Base-by-base conservation (phyloP, 176 grass and related monocot species). In the Raddia guianensis region DNA sequence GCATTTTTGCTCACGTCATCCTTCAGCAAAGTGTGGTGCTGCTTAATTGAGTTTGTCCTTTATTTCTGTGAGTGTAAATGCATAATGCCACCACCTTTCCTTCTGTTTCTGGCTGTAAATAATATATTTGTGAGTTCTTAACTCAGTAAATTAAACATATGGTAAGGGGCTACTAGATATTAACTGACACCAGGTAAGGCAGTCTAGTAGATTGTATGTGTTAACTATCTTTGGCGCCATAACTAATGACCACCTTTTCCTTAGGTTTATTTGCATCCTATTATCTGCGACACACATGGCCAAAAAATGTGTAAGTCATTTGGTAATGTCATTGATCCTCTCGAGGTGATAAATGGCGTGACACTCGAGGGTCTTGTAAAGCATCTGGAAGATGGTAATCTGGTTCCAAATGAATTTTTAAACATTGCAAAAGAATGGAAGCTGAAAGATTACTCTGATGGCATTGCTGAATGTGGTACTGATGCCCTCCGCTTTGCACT, bases 261-360 rank as follows among this genome's bases (percentile, higher is more conserved):
- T 8, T 63, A 94, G 91, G 91, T 97, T 42, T 97, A 97, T 89
- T 90, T 97, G 80, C 94, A 94, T 76, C 94, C 91, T 52, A 94
- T 97, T 68, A 83, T 97, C 66, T 87, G 94, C 19, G 94, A 97
- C 84, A 89, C 94, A 35, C 94, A 92, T 70, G 91, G 91, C 11
- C 75, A 86, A 8, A 97, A 97, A 72, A 94, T 97, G 89, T 97
- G 89, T 48, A 94, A 97, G 58, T 97, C 91, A 43, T 76, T 94
- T 65, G 94, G 94, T 19, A 94, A 97, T 18, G 91, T 94, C 16
- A 58, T 97, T 66, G 94, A 92, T 80, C 94, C 94, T 61, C 87
- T 97, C 55, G 91, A 97, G 21, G 89, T 97, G 65, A 97, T 94
- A 85, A 90, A 94, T 78, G 94, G 94, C 19, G 76, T 92, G 20